These are phyloP conservation scores for Ophiognomonia clavigignenti-juglandacearum DNA, from an alignment of 2,329 filamentous ascomycete genomes.

Conservation along the genomic window DNA sequence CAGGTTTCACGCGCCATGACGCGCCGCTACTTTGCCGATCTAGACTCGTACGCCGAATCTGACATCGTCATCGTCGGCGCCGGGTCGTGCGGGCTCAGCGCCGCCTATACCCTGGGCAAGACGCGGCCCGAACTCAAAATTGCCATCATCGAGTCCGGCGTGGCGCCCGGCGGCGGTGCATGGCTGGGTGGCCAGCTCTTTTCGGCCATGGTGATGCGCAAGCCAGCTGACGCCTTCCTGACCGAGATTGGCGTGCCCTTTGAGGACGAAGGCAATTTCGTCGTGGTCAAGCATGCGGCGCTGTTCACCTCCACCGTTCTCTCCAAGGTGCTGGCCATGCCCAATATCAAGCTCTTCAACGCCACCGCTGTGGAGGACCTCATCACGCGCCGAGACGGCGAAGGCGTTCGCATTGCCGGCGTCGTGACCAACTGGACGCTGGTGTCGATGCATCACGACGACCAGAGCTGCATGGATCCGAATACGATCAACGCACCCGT, in stretches of 20 bases:
- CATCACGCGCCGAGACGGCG: constrained; percentile 67
- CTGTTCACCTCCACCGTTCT: constrained; percentile 87
- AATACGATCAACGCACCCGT: constrained; percentile 94
- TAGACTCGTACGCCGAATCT: constrained; percentile 84
- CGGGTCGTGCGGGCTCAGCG: constrained; percentile 79
- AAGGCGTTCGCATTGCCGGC: constrained; percentile 68
- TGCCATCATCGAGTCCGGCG: constrained; percentile 82
- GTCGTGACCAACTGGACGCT: constrained; percentile 97
- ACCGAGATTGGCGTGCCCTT: constrained; percentile 76
- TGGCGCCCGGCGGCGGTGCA: constrained; percentile 81
- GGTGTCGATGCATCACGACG: constrained; percentile 80
- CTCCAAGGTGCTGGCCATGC: constrained; percentile 75
- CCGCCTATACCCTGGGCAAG: constrained; percentile 79
- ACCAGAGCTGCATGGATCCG: constrained; percentile 94
- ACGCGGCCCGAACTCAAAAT: constrained; percentile 87
- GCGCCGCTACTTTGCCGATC: constrained; percentile 83
- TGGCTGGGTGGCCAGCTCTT: constrained; percentile 95
- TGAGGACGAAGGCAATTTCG: constrained; percentile 83
- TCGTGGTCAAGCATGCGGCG: constrained; percentile 91
- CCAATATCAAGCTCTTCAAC: constrained; percentile 96
- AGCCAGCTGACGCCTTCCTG: constrained; percentile 83
- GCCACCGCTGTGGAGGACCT: constrained; percentile 89
- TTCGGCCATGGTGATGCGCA: constrained; percentile 92
- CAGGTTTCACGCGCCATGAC: constrained; percentile 94
- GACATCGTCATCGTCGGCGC: constrained; percentile 93